Base-by-base conservation (phyloP, 306 rosid species). In the Vigna nakashimae region DNA sequence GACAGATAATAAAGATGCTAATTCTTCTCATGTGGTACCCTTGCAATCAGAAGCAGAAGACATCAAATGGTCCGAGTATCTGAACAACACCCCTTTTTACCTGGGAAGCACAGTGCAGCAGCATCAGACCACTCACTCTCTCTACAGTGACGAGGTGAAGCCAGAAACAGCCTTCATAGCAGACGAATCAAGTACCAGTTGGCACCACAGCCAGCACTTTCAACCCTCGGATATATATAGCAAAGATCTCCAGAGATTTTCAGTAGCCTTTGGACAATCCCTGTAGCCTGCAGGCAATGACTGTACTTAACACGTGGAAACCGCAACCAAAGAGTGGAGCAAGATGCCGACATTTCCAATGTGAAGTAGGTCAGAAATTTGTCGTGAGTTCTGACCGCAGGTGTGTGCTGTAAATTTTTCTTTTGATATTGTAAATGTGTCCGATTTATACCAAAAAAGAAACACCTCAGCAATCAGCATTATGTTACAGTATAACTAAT, bases 201-300 rank as follows among this genome's bases (percentile, higher is more conserved):
- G 89, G 87, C 80, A 86, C 71, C 88, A 82, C 60, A 77, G 45
- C 65, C 86, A 84, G 20, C 84, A 75, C 67, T 78, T 82, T 65
- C 89, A 87, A 57, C 74, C 66, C 72, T 79, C 87, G 15, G 93
- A 90, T 73, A 71, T 87, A 74, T 92, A 86, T 80, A 76, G 81
- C 69, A 88, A 92, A 85, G 95, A 92, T 74, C 87, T 91, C 13
- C 98, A 90, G 74, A 91, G 89, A 83, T 90, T 92, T 55, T 89
- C 97, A 32, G 68, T 91, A 75, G 83, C 98, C 72, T 92, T 89
- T 79, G 93, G 97, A 77, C 93, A 92, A 66, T 87, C 92, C 59
- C 92, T 92, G 81, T 92, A 91, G 81, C 71, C 30, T 28, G 6
- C 28, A 9, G 9, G 34, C 71, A 8, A 12, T 62, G 45, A 9